Evolutionary conservation across 495 filamentous ascomycete genomes (phyloP).

Genomic region (Hamigera avellanea): DNA sequence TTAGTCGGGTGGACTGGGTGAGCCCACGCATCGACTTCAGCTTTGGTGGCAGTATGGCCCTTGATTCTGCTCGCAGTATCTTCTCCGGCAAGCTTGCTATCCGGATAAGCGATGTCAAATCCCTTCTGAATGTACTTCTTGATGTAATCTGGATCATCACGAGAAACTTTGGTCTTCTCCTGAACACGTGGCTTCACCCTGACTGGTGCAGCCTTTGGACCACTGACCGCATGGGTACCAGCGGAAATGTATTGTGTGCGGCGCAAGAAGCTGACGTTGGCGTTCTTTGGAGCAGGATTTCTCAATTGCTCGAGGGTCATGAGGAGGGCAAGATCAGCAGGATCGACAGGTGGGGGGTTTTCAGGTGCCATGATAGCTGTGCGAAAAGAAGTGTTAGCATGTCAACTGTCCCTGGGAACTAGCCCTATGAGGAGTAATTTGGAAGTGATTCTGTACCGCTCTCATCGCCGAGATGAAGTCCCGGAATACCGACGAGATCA

Average conservation of each 20-base stretch:
- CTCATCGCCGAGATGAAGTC: conserved; percentile 91
- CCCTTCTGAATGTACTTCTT: conserved; percentile 71
- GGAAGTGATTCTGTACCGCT: conserved; percentile 53
- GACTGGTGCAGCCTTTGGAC: conserved; percentile 25
- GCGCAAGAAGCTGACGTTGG: conserved; percentile 83
- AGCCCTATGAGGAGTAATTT: neutral
- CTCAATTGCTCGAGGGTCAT: conserved; percentile 69
- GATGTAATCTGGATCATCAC: conserved; percentile 75
- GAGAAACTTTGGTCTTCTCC: conserved; percentile 34
- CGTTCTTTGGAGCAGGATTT: conserved; percentile 58
- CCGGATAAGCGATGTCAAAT: conserved; percentile 70
- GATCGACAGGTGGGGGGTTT: conserved; percentile 57
- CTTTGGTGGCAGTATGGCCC: conserved; percentile 41
- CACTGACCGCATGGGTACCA: conserved; percentile 34
- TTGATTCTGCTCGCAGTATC: conserved; percentile 37
- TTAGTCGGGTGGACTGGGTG: conserved; percentile 74
- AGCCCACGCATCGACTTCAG: conserved; percentile 57
- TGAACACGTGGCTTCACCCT: conserved; percentile 28
- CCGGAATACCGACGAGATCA: conserved; percentile 87
- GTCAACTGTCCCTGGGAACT: neutral
- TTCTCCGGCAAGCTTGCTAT: conserved; percentile 46
- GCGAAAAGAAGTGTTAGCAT: neutral
- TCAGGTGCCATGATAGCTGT: conserved; percentile 72
- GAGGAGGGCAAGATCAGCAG: conserved; percentile 70
- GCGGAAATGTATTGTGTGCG: conserved; percentile 93